Evolutionary conservation across 495 filamentous ascomycete genomes (phyloP).

Genomic region (Paragyromitra xinjiangensis): DNA sequence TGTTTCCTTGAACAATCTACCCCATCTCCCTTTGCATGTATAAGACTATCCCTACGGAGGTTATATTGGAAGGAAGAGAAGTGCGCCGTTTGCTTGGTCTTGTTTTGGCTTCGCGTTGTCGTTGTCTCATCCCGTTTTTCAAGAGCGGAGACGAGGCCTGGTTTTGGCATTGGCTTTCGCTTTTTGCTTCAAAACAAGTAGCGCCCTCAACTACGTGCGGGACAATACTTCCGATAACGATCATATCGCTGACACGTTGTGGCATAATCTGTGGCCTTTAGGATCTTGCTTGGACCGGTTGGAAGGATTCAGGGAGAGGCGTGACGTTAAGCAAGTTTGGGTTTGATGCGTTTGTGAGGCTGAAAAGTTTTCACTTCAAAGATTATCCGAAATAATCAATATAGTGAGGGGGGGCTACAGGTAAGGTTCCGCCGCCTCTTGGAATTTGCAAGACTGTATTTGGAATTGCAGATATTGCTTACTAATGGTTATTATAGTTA

Average conservation of each 20-base stretch:
- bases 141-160: constrained; percentile 17
- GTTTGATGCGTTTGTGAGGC: constrained; percentile 92
- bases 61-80: constrained; percentile 1
- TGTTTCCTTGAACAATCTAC: constrained; percentile 25
- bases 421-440: constrained; percentile 11
- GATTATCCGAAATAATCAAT: constrained; percentile 73
- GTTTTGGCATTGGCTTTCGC: constrained; percentile 29
- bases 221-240: constrained; percentile 29
- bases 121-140: constrained; percentile 21
- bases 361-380: constrained; percentile 96
- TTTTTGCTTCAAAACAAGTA: constrained; percentile 36
- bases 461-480: not conserved
- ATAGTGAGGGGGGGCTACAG: not conserved
- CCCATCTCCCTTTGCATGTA: not conserved
- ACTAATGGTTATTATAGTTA: not conserved
- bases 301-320: constrained; percentile 95
- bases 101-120: constrained; percentile 6
- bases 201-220: constrained; percentile 23
- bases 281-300: constrained; percentile 98
- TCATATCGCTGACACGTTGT: constrained; percentile 48
- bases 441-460: not conserved
- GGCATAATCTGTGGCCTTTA: constrained; percentile 57
- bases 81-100: constrained; percentile 15
- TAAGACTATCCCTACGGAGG: not conserved
- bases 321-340: constrained; percentile 87